Evolutionary conservation across 2,329 filamentous ascomycete species (phyloP).

Genomic region (Arthroderma sp.): DNA sequence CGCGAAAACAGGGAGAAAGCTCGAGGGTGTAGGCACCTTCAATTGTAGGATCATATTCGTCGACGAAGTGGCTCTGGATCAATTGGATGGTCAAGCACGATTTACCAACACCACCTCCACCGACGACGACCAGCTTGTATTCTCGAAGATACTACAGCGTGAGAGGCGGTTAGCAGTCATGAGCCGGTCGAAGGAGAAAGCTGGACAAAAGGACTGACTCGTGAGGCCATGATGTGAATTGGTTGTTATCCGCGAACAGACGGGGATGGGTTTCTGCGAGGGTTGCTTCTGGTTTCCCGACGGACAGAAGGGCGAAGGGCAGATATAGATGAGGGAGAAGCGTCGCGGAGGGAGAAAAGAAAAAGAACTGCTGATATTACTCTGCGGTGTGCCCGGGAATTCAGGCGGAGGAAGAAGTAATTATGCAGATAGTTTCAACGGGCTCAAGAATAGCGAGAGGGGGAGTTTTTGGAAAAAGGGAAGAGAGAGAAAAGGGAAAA

Average conservation of each 20-base stretch:
- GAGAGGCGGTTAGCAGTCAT: background rate
- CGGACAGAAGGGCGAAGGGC: background rate
- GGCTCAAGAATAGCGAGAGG: background rate
- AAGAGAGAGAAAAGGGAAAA: background rate
- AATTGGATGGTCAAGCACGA: slow-evolving; percentile 97
- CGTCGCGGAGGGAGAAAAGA: background rate
- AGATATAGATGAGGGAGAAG: background rate
- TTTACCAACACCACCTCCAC: slow-evolving; percentile 96
- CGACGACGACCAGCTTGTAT: slow-evolving; percentile 94
- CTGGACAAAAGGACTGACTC: background rate
- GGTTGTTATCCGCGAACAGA: background rate
- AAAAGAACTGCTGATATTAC: background rate
- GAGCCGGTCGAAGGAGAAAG: background rate
- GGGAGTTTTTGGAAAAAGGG: background rate
- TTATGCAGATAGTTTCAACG: background rate
- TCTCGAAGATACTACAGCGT: slow-evolving; percentile 62
- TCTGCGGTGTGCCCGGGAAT: too few species aligned
- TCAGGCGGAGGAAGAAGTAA: background rate
- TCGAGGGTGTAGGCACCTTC: slow-evolving; percentile 50
- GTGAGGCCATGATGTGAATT: slow-evolving; percentile 1
- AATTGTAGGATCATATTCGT: slow-evolving; percentile 98
- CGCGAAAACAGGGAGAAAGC: background rate
- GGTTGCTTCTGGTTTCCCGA: too few species aligned
- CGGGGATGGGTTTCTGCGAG: background rate
- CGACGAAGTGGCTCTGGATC: slow-evolving; percentile 92